These are phyloP conservation scores for Plectosphaerella cucumerina DNA, from an alignment of 2,329 filamentous ascomycete species.

Conservation along the genomic window DNA sequence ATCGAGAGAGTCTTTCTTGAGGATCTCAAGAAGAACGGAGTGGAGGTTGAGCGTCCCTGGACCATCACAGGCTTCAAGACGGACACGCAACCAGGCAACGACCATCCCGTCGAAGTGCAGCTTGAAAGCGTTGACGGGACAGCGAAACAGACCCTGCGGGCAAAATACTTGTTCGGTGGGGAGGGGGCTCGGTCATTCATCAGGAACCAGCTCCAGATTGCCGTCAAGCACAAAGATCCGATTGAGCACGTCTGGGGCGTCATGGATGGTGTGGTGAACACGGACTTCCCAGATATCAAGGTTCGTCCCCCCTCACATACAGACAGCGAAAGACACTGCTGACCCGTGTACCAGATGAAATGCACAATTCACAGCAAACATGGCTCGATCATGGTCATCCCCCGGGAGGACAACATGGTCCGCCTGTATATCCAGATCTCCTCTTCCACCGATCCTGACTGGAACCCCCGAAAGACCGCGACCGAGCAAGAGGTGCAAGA, in stretches of 20 bases:
- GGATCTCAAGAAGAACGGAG: slow-evolving; percentile 59
- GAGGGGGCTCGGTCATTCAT: slow-evolving; percentile 68
- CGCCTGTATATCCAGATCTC: slow-evolving; percentile 66
- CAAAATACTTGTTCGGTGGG: slow-evolving; percentile 69
- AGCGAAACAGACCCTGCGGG: slow-evolving; percentile 59
- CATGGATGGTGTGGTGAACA: slow-evolving; percentile 69
- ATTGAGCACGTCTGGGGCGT: slow-evolving; percentile 72
- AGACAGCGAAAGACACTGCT: background rate
- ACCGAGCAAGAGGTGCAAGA: slow-evolving; percentile 60
- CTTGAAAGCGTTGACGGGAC: slow-evolving; percentile 74
- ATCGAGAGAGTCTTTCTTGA: slow-evolving; percentile 68
- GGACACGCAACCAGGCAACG: slow-evolving; percentile 48
- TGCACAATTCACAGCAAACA: slow-evolving; percentile 71
- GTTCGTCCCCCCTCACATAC: slow-evolving; percentile 26
- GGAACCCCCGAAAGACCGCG: slow-evolving; percentile 58
- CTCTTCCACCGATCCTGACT: slow-evolving; percentile 57
- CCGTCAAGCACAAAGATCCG: slow-evolving; percentile 66
- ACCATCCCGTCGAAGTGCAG: slow-evolving; percentile 77
- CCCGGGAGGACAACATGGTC: slow-evolving; percentile 59
- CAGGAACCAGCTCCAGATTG: slow-evolving; percentile 62
- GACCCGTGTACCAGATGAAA: slow-evolving; percentile 49
- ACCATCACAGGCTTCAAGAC: slow-evolving; percentile 58
- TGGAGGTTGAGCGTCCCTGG: slow-evolving; percentile 60
- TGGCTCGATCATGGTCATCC: slow-evolving; percentile 77
- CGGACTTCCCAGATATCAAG: slow-evolving; percentile 75